phyloP scores from a whole-genome alignment of 495 filamentous ascomycete species.

The Daldinia decipiens region DNA sequence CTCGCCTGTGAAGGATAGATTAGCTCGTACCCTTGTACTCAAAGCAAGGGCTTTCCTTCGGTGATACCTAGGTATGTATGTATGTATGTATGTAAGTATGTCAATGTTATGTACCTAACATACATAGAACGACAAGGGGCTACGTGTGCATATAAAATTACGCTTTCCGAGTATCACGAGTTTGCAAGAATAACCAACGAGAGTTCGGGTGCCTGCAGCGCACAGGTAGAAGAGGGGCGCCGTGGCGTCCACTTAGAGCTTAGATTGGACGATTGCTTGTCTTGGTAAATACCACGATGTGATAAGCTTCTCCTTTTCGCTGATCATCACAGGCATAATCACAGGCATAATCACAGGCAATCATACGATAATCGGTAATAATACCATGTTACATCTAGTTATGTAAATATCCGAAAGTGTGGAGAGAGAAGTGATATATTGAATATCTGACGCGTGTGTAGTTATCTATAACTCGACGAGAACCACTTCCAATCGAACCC shows the following conservation, averaged over 20 bases:
- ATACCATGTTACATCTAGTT: background rate
- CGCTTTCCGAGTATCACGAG: conserved; percentile 11
- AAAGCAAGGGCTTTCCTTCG: background rate
- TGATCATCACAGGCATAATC: background rate
- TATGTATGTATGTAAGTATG: no score
- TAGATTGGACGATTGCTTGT: conserved; percentile 13
- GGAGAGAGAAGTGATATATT: conserved; percentile 46
- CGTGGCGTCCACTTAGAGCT: background rate
- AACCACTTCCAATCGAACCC: conserved; percentile 37
- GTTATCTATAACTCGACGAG: conserved; percentile 47
- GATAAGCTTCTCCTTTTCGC: background rate
- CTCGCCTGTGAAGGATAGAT: background rate
- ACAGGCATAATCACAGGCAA: no score
- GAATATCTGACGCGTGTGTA: conserved; percentile 35
- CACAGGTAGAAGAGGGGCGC: background rate
- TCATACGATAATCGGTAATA: background rate
- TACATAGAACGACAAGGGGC: background rate
- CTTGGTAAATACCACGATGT: background rate
- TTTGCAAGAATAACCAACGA: background rate
- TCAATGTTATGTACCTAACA: conserved; percentile 1
- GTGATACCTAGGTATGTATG: no score
- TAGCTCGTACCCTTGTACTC: background rate
- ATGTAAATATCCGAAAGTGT: conserved; percentile 1
- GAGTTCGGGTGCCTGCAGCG: conserved; percentile 4
- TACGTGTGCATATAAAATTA: background rate